Evolutionary conservation across 2,329 filamentous ascomycete genomes (phyloP).

Genomic region (Madurella mycetomatis): DNA sequence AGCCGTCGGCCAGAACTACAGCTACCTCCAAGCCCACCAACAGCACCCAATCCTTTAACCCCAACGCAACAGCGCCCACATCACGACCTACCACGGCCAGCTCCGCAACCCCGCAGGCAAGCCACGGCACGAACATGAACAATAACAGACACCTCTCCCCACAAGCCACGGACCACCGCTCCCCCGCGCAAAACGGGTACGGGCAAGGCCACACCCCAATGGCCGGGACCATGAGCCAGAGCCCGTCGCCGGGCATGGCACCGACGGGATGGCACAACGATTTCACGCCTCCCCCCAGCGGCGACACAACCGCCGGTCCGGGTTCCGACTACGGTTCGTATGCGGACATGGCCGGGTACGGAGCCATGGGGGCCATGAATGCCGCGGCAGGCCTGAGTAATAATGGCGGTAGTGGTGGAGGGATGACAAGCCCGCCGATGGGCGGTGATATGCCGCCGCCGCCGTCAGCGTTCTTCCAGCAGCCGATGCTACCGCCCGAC

Average conservation of each 20-base stretch:
- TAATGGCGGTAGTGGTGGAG: constrained; percentile 18
- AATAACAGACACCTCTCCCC: constrained; percentile 30
- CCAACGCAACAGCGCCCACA: constrained; percentile 2
- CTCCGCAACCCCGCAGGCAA: constrained; percentile 31
- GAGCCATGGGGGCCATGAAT: constrained; percentile 20
- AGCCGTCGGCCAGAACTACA: constrained; percentile 21
- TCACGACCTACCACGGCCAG: constrained; percentile 11
- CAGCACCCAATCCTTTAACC: not conserved
- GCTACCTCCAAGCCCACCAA: constrained; percentile 23
- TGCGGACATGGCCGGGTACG: constrained; percentile 44
- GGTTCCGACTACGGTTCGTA: constrained; percentile 37
- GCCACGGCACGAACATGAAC: constrained; percentile 20
- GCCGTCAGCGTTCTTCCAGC: constrained; percentile 55
- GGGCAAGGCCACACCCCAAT: constrained; percentile 33
- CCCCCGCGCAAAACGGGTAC: constrained; percentile 28
- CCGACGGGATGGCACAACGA: constrained; percentile 47
- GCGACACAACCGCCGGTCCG: constrained; percentile 14
- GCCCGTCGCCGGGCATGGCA: constrained; percentile 42
- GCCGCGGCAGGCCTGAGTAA: constrained; percentile 14
- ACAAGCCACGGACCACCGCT: constrained; percentile 24
- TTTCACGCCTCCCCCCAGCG: constrained; percentile 33
- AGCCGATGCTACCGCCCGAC: constrained; percentile 87
- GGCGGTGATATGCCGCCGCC: constrained; percentile 1
- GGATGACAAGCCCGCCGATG: constrained; percentile 34
- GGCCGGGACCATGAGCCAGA: constrained; percentile 35